Conservation (phyloP, 2,329 filamentous ascomycete genomes). For the Neonectria sp. region DNA sequence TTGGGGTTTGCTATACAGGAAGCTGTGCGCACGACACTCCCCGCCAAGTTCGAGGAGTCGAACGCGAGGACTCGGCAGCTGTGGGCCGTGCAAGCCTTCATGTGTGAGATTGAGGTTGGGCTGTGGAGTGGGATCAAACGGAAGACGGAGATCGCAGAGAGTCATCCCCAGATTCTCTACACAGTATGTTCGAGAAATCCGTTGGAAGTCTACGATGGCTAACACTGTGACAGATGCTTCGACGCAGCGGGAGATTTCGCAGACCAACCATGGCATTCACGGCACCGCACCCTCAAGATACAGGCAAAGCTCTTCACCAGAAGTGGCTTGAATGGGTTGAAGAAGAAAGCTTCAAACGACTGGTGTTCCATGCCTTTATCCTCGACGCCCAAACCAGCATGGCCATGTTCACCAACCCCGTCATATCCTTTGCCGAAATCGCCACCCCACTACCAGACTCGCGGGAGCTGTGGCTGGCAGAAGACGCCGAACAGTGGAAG, state of each 20-base stretch:
- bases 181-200: constrained; percentile 17
- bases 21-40: constrained; percentile 23
- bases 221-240: constrained; percentile 24
- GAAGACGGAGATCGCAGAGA: constrained; percentile 37
- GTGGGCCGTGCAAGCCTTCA: constrained; percentile 28
- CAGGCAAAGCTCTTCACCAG: constrained; percentile 22
- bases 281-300: constrained; percentile 16
- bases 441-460: constrained; percentile 28
- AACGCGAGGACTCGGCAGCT: constrained; percentile 28
- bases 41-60: constrained; percentile 23
- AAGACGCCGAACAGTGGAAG: constrained; percentile 35
- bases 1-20: constrained; percentile 34
- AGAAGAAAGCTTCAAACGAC: constrained; percentile 30
- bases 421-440: constrained; percentile 32
- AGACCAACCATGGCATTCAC: background rate
- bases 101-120: constrained; percentile 32
- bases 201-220: background rate
- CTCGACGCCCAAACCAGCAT: constrained; percentile 33
- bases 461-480: constrained; percentile 32
- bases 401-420: constrained; percentile 27
- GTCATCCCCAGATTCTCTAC: constrained; percentile 30
- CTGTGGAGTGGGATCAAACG: constrained; percentile 35
- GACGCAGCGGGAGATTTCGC: constrained; percentile 26
- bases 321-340: constrained; percentile 36
- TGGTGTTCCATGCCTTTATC: constrained; percentile 29